Evolutionary conservation across 805 yeast genomes (phyloP).

Genomic region (Phaffomyces opuntiae): DNA sequence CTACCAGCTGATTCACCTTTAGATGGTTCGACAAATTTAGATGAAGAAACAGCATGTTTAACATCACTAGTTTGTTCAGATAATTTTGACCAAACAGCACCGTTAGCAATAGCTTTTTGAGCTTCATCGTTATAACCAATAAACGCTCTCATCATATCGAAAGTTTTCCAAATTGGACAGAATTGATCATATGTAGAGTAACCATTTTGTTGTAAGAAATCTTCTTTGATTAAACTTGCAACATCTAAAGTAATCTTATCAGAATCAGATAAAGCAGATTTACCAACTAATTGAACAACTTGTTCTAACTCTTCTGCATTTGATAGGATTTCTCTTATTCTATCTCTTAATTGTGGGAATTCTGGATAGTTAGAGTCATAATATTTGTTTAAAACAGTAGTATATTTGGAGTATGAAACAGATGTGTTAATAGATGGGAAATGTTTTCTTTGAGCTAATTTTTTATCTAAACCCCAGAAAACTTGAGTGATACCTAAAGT

Average conservation of each 20-base stretch:
- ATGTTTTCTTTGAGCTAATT: conserved; percentile 98
- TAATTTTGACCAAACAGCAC: conserved; percentile 91
- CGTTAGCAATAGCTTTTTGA: conserved; percentile 90
- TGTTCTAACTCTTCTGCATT: conserved; percentile 98
- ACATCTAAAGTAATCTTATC: conserved; percentile 97
- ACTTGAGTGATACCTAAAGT: conserved; percentile 99
- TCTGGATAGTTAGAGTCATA: conserved; percentile 86
- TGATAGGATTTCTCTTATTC: conserved; percentile 88
- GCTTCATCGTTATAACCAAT: conserved; percentile 93
- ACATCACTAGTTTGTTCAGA: conserved; percentile 85
- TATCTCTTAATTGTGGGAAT: conserved; percentile 84
- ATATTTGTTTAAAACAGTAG: conserved; percentile 75
- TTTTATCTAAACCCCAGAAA: conserved; percentile 99
- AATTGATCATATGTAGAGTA: conserved; percentile 96
- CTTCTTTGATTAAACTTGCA: conserved; percentile 87
- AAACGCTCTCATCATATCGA: conserved; percentile 95
- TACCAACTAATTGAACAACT: conserved; percentile 98
- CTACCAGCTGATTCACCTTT: conserved; percentile 77
- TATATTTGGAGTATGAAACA: conserved; percentile 94
- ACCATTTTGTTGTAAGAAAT: conserved; percentile 98
- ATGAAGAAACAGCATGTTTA: conserved; percentile 87
- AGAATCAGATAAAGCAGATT: conserved; percentile 92
- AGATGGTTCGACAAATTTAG: conserved; percentile 94
- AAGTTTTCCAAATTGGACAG: conserved; percentile 99
- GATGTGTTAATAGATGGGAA: conserved; percentile 98